Conservation (phyloP, 1,139 yeast species). For the Magnusiomyces magnusii region DNA sequence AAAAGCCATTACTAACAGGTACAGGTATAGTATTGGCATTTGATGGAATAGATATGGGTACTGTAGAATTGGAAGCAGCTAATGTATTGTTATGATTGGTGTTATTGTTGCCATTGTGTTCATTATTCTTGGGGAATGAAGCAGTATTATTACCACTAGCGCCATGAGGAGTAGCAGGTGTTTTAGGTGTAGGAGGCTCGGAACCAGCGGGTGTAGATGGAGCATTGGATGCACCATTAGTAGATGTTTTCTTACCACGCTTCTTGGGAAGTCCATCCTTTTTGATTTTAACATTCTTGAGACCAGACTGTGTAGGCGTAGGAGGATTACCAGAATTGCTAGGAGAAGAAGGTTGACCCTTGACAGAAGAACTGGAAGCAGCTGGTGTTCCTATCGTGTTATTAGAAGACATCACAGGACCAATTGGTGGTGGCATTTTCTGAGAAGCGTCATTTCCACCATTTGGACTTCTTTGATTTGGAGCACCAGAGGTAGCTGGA, state of each 20-base stretch:
- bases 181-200: conserved; percentile 37
- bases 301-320: conserved; percentile 33
- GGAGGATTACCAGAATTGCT: conserved; percentile 33
- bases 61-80: no score
- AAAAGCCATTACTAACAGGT: no score
- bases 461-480: conserved; percentile 7
- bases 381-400: not conserved
- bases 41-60: no score
- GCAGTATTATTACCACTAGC: conserved; percentile 7
- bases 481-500: conserved; percentile 17
- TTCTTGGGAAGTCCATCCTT: not conserved
- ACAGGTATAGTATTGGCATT: no score
- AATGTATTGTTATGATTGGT: no score
- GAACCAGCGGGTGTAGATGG: conserved; percentile 30
- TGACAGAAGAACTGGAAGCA: conserved; percentile 10
- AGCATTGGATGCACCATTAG: conserved; percentile 6
- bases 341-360: conserved; percentile 26
- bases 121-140: no score
- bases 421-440: conserved; percentile 29
- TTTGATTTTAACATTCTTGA: not conserved
- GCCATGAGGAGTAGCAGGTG: conserved; percentile 34
- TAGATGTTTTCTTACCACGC: not conserved
- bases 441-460: conserved; percentile 6
- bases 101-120: not conserved
- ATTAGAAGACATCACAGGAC: conserved; percentile 17